phyloP scores from a whole-genome alignment of 257 asterid genomes.

The Haberlea rhodopensis region DNA sequence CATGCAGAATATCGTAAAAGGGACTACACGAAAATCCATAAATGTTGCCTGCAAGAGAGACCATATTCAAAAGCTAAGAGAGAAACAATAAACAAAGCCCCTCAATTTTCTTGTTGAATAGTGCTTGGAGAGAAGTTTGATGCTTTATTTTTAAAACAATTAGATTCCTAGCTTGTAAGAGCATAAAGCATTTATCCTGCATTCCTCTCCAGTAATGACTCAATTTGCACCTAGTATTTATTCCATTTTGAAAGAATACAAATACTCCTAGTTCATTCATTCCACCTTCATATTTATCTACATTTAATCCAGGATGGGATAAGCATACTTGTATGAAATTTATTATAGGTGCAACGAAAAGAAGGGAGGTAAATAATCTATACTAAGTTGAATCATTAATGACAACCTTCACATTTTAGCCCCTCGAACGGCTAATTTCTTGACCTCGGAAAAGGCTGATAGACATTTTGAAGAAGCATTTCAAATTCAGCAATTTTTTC shows the following conservation, averaged over 20 bases:
- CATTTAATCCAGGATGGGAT: neutral
- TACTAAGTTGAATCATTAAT: neutral
- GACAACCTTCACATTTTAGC: neutral
- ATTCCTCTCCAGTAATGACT: slow-evolving; percentile 31
- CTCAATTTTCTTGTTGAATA: too few relatives aligned
- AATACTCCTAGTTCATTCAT: slow-evolving; percentile 28
- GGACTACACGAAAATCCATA: slow-evolving; percentile 6
- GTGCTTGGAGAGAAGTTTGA: too few relatives aligned
- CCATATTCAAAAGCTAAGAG: too few relatives aligned
- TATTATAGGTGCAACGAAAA: neutral
- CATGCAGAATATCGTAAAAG: slow-evolving; percentile 62
- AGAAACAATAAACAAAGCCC: too few relatives aligned
- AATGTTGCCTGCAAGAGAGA: too few relatives aligned
- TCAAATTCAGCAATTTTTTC: neutral
- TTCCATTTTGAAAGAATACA: slow-evolving; percentile 31
- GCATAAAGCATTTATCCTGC: slow-evolving; percentile 41
- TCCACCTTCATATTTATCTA: slow-evolving; percentile 12
- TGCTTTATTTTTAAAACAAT: too few relatives aligned
- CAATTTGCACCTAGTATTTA: too few relatives aligned
- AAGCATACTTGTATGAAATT: neutral
- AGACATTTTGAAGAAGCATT: neutral
- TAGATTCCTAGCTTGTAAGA: too few relatives aligned
- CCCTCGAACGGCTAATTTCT: neutral
- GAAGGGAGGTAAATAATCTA: neutral
- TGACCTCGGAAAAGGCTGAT: neutral